phyloP scores from a whole-genome alignment of 768 basidiomycete genomes.

The Porpolomopsis calyptriformis region DNA sequence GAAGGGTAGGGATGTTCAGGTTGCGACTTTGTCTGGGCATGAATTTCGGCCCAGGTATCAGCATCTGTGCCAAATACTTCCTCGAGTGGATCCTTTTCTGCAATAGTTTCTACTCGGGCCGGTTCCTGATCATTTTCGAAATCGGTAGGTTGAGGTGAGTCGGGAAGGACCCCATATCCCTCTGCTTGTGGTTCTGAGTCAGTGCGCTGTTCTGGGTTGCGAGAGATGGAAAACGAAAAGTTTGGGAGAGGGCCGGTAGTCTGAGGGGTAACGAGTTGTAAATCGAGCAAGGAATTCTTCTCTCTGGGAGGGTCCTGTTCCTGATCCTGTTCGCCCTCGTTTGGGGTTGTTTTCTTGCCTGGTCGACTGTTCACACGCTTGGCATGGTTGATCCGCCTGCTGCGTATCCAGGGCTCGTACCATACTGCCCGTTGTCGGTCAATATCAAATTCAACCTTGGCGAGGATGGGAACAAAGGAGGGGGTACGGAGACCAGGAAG shows the following conservation, averaged over 20 bases:
- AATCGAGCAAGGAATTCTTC: constrained; percentile 30
- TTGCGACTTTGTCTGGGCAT: constrained; percentile 18
- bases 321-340: constrained; percentile 6
- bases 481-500: constrained; percentile 56
- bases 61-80: constrained; percentile 61
- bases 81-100: constrained; percentile 39
- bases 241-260: constrained; percentile 27
- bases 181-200: constrained; percentile 15
- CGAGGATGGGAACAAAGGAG: constrained; percentile 72
- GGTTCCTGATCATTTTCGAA: constrained; percentile 24
- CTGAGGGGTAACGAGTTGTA: constrained; percentile 42
- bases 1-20: constrained; percentile 28
- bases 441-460: constrained; percentile 93
- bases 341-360: constrained; percentile 14
- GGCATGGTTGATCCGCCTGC: constrained; percentile 48
- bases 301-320: constrained; percentile 16
- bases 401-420: constrained; percentile 78
- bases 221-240: constrained; percentile 3
- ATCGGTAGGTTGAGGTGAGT: constrained; percentile 15
- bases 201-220: constrained; percentile 8
- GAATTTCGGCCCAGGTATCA: constrained; percentile 52
- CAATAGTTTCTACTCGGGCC: constrained; percentile 24
- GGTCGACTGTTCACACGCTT: constrained; percentile 41
- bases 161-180: constrained; percentile 29
- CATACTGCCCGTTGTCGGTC: constrained; percentile 70